Conservation (phyloP, 1,284 basidiomycete species). For the Entoloma clypeatum region DNA sequence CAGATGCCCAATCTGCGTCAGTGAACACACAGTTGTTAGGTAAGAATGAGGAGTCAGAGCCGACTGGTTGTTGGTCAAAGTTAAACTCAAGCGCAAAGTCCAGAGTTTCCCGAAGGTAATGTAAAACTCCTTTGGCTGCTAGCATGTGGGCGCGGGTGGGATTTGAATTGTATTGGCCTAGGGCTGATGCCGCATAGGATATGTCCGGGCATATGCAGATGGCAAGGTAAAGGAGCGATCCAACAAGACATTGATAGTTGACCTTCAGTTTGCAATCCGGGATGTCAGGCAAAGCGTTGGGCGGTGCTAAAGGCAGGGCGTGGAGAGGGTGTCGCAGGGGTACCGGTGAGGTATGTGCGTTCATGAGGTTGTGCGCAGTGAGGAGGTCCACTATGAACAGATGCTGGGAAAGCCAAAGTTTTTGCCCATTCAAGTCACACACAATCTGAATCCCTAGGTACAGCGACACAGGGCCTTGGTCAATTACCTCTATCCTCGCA, state of each 20-base stretch:
- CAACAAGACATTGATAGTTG: conserved; percentile 2
- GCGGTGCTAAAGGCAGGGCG: conserved; percentile 1
- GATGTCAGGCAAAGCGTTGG: conserved; percentile 10
- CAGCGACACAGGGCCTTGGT: conserved; percentile 19
- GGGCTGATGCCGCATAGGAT: conserved; percentile 2
- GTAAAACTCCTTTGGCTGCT: conserved; percentile 7
- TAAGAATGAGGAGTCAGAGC: not conserved
- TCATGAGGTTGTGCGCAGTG: conserved; percentile 10
- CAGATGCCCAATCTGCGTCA: conserved; percentile 24
- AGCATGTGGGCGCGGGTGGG: conserved; percentile 7
- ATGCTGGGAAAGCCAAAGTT: conserved; percentile 25
- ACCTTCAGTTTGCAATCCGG: conserved; percentile 6
- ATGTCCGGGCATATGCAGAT: conserved; percentile 6
- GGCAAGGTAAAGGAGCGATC: conserved; percentile 8
- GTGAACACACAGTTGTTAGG: conserved; percentile 13
- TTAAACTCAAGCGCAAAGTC: conserved; percentile 6
- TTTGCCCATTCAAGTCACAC: conserved; percentile 14
- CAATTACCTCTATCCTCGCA: conserved; percentile 15
- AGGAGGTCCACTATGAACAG: conserved; percentile 22
- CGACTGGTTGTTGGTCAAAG: not conserved
- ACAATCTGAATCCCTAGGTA: conserved; percentile 28
- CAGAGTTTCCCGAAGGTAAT: conserved; percentile 2
- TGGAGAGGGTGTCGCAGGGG: too few species aligned
- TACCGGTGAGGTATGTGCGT: conserved; percentile 11
- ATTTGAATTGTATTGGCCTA: conserved; percentile 5